phyloP scores from a whole-genome alignment of 1,284 basidiomycete genomes.

The Earliella scabrosa region DNA sequence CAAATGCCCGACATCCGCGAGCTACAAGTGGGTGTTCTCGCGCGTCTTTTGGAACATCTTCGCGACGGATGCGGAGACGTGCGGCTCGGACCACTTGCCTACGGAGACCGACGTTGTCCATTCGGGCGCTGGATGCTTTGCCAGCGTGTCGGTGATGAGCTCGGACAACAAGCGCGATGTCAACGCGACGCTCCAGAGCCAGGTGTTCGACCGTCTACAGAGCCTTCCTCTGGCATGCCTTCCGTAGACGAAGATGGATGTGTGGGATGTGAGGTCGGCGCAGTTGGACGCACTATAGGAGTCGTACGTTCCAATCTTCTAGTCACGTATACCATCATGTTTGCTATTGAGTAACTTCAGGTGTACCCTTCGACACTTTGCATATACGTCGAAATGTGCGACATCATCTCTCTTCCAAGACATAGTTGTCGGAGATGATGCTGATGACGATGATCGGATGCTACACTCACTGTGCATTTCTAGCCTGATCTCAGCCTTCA shows the following conservation, averaged over 20 bases:
- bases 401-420: too few relatives aligned
- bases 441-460: too few relatives aligned
- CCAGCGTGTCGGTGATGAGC: conserved; percentile 51
- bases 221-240: conserved; percentile 12
- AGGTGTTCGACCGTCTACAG: conserved; percentile 41
- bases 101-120: conserved; percentile 43
- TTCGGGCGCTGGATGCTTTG: conserved; percentile 42
- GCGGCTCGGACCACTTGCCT: conserved; percentile 46
- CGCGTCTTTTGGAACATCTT: conserved; percentile 39
- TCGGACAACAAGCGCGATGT: conserved; percentile 51
- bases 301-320: too few relatives aligned
- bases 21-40: conserved; percentile 52
- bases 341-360: too few relatives aligned
- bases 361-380: too few relatives aligned
- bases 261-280: background rate
- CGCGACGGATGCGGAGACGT: conserved; percentile 46
- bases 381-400: too few relatives aligned
- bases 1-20: conserved; percentile 41
- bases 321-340: too few relatives aligned
- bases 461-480: too few relatives aligned
- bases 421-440: too few relatives aligned
- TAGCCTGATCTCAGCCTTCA: too few relatives aligned
- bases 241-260: background rate
- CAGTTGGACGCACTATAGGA: too few relatives aligned
- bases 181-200: conserved; percentile 43